A percentile compares a stretch with the other conserved stretches of the same genome.
Conservation (phyloP, 495 filamentous ascomycete species). For the Talaromyces trachyspermus region DNA sequence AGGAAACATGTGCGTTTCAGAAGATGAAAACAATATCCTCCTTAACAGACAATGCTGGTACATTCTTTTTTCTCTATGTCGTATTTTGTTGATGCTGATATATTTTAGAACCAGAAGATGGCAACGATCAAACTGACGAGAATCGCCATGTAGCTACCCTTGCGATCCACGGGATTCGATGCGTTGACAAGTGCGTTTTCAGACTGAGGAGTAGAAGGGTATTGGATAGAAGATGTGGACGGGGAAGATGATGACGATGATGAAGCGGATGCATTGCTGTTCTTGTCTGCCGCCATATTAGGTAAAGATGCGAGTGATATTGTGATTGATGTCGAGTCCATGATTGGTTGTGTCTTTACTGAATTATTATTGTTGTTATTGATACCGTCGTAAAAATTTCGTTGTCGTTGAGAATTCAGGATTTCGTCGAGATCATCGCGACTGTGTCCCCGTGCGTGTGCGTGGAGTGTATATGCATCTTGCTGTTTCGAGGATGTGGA, state of each 20-base stretch:
- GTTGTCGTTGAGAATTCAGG: too few relatives aligned
- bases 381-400: too few relatives aligned
- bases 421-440: too few relatives aligned
- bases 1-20: too few relatives aligned
- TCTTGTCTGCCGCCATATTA: neutral
- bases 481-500: neutral
- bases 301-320: neutral
- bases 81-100: too few relatives aligned
- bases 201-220: neutral
- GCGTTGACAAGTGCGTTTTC: neutral
- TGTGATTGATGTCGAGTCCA: neutral
- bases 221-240: neutral
- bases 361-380: neutral
- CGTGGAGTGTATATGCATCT: too few relatives aligned
- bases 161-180: conserved; percentile 1
- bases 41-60: too few relatives aligned
- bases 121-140: conserved; percentile 9
- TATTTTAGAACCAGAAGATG: conserved; percentile 11
- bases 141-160: conserved; percentile 10
- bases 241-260: too few relatives aligned
- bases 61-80: too few relatives aligned
- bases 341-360: neutral
- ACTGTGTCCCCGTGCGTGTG: too few relatives aligned
- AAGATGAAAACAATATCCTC: too few relatives aligned
- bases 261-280: neutral